These are phyloP conservation scores for Kwoniella shivajii DNA, from an alignment of 1,284 basidiomycete species.

Conservation along the genomic window DNA sequence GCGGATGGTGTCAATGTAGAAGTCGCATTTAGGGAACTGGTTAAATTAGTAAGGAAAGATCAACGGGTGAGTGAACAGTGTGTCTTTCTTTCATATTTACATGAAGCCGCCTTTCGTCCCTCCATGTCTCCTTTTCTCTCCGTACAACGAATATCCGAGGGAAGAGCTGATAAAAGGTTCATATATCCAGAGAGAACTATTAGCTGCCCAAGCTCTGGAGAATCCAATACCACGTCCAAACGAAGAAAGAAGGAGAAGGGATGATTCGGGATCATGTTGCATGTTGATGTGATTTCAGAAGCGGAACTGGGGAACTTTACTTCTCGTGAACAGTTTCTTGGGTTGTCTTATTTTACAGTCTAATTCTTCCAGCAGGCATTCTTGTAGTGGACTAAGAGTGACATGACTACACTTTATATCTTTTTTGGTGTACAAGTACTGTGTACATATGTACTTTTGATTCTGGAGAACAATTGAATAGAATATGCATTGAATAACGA, in stretches of 20 bases:
- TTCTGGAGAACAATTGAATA: no score
- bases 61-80: conserved; percentile 50
- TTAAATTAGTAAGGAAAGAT: conserved; percentile 59
- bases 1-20: conserved; percentile 62
- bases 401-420: no score
- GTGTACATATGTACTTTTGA: no score
- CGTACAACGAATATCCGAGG: not conserved
- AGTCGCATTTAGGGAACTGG: conserved; percentile 60
- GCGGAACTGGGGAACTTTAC: no score
- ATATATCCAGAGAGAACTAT: not conserved
- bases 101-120: no score
- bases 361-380: no score
- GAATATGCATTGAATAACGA: no score
- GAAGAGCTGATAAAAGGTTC: conserved; percentile 12
- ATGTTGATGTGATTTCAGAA: conserved; percentile 17
- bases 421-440: no score
- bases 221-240: not conserved
- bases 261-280: conserved; percentile 5
- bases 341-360: no score
- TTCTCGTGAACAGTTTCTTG: no score
- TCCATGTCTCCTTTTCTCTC: no score
- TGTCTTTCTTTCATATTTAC: not conserved
- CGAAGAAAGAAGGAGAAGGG: not conserved
- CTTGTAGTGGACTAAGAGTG: no score
- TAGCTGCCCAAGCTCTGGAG: not conserved